These are phyloP conservation scores for Oryza glumipatula DNA, from an alignment of 176 grass and related monocot genomes.

Conservation along the genomic window DNA sequence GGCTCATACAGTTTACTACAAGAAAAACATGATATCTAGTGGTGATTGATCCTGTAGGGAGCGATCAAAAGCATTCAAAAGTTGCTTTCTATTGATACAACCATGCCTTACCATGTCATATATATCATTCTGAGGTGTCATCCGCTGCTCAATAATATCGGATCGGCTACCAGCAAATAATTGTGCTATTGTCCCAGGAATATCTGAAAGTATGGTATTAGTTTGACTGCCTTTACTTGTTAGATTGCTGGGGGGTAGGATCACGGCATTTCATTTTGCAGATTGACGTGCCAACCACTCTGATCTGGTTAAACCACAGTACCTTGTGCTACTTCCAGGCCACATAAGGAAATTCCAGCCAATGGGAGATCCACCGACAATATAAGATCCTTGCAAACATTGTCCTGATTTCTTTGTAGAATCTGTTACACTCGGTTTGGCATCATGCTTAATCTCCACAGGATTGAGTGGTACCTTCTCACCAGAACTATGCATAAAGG, in stretches of 20 bases:
- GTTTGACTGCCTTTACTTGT: neutral
- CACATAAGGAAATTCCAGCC: slow-evolving; percentile 87
- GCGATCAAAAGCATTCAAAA: slow-evolving; percentile 15
- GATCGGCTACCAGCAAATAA: slow-evolving; percentile 14
- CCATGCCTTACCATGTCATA: slow-evolving; percentile 16
- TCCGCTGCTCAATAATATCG: slow-evolving; percentile 19
- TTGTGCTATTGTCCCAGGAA: slow-evolving; percentile 26
- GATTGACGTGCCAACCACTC: slow-evolving; percentile 48
- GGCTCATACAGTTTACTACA: slow-evolving; percentile 11
- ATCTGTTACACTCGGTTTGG: slow-evolving; percentile 25
- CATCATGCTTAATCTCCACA: neutral
- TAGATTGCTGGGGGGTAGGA: slow-evolving; percentile 2
- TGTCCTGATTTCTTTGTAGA: slow-evolving; percentile 46
- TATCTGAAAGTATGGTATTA: neutral
- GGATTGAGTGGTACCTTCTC: slow-evolving; percentile 31
- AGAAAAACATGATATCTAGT: neutral
- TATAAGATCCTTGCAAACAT: slow-evolving; percentile 59
- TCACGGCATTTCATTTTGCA: slow-evolving; percentile 37
- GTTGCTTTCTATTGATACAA: neutral
- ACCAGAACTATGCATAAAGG: slow-evolving; percentile 12
- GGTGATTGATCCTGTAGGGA: neutral
- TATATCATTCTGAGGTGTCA: neutral
- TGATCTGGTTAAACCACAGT: slow-evolving; percentile 69
- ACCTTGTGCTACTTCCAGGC: slow-evolving; percentile 58
- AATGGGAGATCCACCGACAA: slow-evolving; percentile 81